A percentile compares a stretch with the other conserved stretches of the same genome.
These are phyloP conservation scores for Diaporthe aspalathi DNA, from an alignment of 2,329 filamentous ascomycete genomes.

Conservation along the genomic window DNA sequence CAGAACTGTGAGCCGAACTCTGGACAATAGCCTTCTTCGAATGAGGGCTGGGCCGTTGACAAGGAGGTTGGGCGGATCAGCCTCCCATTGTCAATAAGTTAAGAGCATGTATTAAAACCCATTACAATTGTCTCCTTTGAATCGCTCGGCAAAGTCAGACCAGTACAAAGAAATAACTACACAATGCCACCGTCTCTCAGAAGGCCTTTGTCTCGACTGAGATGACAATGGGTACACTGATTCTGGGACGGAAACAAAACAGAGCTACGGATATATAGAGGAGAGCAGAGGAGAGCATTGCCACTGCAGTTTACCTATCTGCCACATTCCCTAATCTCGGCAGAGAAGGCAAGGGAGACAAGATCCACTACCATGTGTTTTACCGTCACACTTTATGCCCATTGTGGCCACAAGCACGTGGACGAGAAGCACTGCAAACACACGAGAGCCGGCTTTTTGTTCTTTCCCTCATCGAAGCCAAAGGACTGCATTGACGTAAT, in stretches of 20 bases:
- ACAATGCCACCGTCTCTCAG: neutral
- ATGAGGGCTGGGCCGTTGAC: neutral
- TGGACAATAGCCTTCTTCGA: neutral
- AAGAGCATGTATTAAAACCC: too few species aligned
- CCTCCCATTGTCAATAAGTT: too few species aligned
- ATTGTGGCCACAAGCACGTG: neutral
- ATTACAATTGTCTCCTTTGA: neutral
- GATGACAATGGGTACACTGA: neutral
- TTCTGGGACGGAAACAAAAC: neutral
- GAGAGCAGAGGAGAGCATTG: too few species aligned
- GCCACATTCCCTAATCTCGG: neutral
- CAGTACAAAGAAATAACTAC: neutral
- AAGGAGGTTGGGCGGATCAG: neutral
- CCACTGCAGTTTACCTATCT: neutral
- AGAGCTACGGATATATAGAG: neutral
- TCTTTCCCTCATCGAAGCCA: neutral
- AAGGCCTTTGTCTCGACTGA: neutral
- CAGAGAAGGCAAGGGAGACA: neutral
- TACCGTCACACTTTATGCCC: neutral
- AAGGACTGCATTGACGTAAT: neutral
- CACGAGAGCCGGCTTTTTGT: neutral
- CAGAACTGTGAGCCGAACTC: neutral
- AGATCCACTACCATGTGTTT: neutral
- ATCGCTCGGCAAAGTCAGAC: neutral
- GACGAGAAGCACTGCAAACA: neutral